These are phyloP conservation scores for Symbiodinium pilosum DNA, from an alignment of 73 alveolate species.

Conservation along the genomic window DNA sequence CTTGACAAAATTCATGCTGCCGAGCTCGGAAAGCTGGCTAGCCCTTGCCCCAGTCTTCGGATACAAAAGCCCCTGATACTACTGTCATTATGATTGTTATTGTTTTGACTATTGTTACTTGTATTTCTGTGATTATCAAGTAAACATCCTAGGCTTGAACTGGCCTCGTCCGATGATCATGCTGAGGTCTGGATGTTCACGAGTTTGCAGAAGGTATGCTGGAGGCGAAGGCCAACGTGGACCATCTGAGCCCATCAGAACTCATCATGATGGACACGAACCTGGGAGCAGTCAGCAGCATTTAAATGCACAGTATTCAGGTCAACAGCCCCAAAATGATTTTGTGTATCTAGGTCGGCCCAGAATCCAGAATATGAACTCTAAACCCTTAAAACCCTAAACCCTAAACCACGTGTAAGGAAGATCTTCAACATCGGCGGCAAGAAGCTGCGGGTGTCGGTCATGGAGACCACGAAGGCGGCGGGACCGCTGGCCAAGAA, in stretches of 20 bases:
- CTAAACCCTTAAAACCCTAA: no score
- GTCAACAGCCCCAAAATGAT: no score
- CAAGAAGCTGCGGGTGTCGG: conserved; percentile 84
- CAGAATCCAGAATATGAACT: no score
- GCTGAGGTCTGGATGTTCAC: conserved; percentile 90
- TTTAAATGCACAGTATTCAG: no score
- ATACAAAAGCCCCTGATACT: background rate
- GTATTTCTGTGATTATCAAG: no score
- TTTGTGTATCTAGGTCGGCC: no score
- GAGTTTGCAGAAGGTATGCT: conserved; percentile 71
- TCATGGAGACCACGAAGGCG: conserved; percentile 90
- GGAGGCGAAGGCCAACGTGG: conserved; percentile 94
- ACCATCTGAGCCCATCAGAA: conserved; percentile 56
- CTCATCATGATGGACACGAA: conserved; percentile 93
- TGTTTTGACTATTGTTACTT: no score
- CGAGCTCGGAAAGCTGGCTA: conserved; percentile 87
- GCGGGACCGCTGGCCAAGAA: conserved; percentile 82
- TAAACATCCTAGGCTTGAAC: no score
- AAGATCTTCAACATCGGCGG: conserved; percentile 88
- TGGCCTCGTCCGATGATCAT: no score
- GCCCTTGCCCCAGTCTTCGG: background rate
- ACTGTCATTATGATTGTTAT: no score
- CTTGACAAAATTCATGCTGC: conserved; percentile 50
- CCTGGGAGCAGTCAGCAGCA: no score
- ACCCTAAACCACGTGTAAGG: conserved; percentile 14